Evolutionary conservation across 495 filamentous ascomycete genomes (phyloP), one percentile per base, ranked within the genome.

Genomic region (Filosporella fistucella): DNA sequence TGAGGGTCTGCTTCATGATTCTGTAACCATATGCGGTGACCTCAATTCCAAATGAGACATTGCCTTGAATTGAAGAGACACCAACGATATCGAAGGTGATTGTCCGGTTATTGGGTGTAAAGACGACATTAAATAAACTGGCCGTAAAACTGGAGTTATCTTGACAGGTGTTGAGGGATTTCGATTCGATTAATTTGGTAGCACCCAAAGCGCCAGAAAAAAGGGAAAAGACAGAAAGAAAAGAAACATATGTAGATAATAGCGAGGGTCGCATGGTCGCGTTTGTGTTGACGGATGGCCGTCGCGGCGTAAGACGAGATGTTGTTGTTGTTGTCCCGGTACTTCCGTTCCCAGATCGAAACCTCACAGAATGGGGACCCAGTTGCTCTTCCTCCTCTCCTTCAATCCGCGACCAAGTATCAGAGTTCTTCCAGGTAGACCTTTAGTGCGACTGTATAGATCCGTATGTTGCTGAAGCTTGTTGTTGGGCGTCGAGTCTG

Each of bases 21-120:
- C 68, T 67, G 68, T 84, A 88, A 52, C 91, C 91, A 63, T 97
- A 97, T 13, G 88, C 91, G 37, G 81, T 72, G 45, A 95, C 74
- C 22, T 76, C 65, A 45, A 97, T 60, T 30, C 89, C 84, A 40
- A 91, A 90, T 17, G 76, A 74, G 40, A 98, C 87, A 67, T 87
- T 84, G 47, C 90, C 91, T 46, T 84, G 77, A 49, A 98, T 89
- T 2, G 85, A 80, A 2, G 93, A 95, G 2, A 87, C 81, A 48
- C 88, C 91, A 56, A 86, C 74, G 63, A 98, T 82, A 58, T 85
- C 77, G 59, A 96, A 79, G 37, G 70, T 61, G 30, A 91, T 72
- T 4, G 82, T 80, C 44, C 73, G 76, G 66, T 93, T 88, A 54
- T 79, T 70, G 11, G 89, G 88, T 3, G 84, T 88, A 66, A 88